Evolutionary conservation across 805 yeast genomes (phyloP).

Genomic region (Starmerella floricola): DNA sequence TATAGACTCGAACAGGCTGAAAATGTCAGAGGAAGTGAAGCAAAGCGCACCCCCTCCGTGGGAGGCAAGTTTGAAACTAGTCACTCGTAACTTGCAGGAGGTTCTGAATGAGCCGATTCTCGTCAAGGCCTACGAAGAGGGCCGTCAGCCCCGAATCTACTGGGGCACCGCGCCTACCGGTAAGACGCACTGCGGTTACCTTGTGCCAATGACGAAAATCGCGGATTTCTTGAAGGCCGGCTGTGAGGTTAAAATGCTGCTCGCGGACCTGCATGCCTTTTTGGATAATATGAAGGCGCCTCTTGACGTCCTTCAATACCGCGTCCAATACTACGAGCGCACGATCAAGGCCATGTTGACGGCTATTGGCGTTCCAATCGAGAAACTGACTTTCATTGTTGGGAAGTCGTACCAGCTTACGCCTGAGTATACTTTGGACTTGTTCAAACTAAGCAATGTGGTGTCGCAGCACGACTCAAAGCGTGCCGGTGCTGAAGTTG

Average conservation of each 20-base stretch:
- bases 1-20: too few relatives aligned
- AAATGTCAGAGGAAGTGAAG: not conserved
- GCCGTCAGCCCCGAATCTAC: slow-evolving; percentile 74
- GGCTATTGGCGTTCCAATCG: slow-evolving; percentile 85
- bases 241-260: slow-evolving; percentile 77
- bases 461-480: slow-evolving; percentile 93
- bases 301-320: slow-evolving; percentile 72
- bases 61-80: slow-evolving; percentile 37
- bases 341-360: slow-evolving; percentile 73
- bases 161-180: slow-evolving; percentile 99
- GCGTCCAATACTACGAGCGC: slow-evolving; percentile 81
- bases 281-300: slow-evolving; percentile 98
- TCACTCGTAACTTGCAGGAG: slow-evolving; percentile 83
- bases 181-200: slow-evolving; percentile 95
- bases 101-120: slow-evolving; percentile 79
- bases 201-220: slow-evolving; percentile 92
- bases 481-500: slow-evolving; percentile 99
- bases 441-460: slow-evolving; percentile 69
- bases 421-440: slow-evolving; percentile 72
- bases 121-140: slow-evolving; percentile 67
- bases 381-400: slow-evolving; percentile 64
- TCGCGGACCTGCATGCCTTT: slow-evolving; percentile 95
- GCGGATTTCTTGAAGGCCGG: slow-evolving; percentile 95
- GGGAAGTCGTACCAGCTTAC: slow-evolving; percentile 85
- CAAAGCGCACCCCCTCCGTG: slow-evolving; percentile 3